These are phyloP conservation scores for Lasiodiplodia citricola DNA, from an alignment of 2,329 filamentous ascomycete genomes.

Conservation along the genomic window DNA sequence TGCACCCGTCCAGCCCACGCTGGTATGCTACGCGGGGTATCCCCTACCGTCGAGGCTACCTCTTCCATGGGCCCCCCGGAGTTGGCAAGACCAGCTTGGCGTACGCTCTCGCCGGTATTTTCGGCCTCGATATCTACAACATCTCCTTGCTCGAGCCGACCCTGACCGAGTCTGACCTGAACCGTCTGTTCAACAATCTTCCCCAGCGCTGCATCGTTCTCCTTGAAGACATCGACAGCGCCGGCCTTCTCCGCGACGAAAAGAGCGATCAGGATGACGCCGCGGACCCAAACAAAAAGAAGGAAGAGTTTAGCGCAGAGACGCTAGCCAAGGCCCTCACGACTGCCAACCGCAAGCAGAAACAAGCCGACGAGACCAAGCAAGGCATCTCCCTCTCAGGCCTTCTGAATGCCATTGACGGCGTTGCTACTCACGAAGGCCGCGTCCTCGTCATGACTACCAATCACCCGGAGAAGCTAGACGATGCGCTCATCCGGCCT, in stretches of 20 bases:
- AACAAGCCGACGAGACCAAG: constrained; percentile 33
- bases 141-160: constrained; percentile 67
- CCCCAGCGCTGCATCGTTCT: constrained; percentile 53
- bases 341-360: constrained; percentile 25
- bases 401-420: constrained; percentile 82
- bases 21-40: constrained; percentile 88
- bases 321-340: constrained; percentile 29
- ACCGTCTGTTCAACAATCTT: constrained; percentile 49
- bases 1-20: constrained; percentile 71
- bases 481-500: constrained; percentile 74
- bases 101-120: constrained; percentile 52
- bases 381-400: constrained; percentile 75
- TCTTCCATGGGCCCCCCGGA: constrained; percentile 77
- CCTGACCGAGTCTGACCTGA: constrained; percentile 70
- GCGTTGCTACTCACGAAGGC: constrained; percentile 79
- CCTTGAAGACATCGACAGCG: constrained; percentile 56
- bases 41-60: constrained; percentile 81
- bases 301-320: constrained; percentile 30
- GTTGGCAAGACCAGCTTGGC: constrained; percentile 68
- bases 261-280: constrained; percentile 35
- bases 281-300: constrained; percentile 20
- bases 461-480: constrained; percentile 74
- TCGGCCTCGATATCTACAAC: constrained; percentile 53
- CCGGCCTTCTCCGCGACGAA: constrained; percentile 48
- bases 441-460: constrained; percentile 83